These are phyloP conservation scores for Trichoderma parareesei DNA, from an alignment of 495 filamentous ascomycete species.

Conservation along the genomic window DNA sequence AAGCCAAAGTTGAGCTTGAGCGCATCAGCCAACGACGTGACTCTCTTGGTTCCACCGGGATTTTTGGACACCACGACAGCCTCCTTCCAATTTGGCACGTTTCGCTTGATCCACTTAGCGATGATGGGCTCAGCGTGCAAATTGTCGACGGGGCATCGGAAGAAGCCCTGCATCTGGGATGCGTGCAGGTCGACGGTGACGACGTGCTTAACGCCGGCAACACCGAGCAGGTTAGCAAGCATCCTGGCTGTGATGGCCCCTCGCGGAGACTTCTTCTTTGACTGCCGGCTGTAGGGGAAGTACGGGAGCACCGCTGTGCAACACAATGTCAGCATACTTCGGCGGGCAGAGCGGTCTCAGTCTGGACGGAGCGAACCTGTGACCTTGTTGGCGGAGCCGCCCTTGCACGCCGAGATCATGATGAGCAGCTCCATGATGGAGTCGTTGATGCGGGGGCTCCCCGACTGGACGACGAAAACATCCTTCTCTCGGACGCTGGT, in stretches of 20 bases:
- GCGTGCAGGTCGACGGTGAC: constrained; percentile 95
- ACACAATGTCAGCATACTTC: constrained; percentile 20
- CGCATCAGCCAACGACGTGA: constrained; percentile 93
- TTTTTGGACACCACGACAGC: constrained; percentile 98
- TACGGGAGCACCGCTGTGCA: constrained; percentile 90
- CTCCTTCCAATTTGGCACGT: constrained; percentile 78
- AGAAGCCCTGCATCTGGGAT: constrained; percentile 98
- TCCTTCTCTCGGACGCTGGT: constrained; percentile 95
- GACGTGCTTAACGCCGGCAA: constrained; percentile 94
- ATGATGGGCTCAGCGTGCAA: constrained; percentile 93
- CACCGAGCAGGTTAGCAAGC: constrained; percentile 86
- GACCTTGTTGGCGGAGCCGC: constrained; percentile 93
- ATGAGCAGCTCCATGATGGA: constrained; percentile 98
- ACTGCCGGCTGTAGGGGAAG: constrained; percentile 97
- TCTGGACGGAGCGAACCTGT: constrained; percentile 54
- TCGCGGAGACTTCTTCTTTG: constrained; percentile 96
- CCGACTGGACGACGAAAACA: constrained; percentile 97
- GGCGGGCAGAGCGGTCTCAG: constrained; percentile 10
- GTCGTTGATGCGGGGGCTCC: constrained; percentile 94
- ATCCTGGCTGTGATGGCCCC: constrained; percentile 95
- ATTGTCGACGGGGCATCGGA: constrained; percentile 95
- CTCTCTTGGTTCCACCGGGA: constrained; percentile 89
- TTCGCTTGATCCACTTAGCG: constrained; percentile 87
- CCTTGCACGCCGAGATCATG: constrained; percentile 97
- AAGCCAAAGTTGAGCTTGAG: constrained; percentile 96